Conservation (phyloP, 2,329 filamentous ascomycete species). For the Fusarium vanettenii region DNA sequence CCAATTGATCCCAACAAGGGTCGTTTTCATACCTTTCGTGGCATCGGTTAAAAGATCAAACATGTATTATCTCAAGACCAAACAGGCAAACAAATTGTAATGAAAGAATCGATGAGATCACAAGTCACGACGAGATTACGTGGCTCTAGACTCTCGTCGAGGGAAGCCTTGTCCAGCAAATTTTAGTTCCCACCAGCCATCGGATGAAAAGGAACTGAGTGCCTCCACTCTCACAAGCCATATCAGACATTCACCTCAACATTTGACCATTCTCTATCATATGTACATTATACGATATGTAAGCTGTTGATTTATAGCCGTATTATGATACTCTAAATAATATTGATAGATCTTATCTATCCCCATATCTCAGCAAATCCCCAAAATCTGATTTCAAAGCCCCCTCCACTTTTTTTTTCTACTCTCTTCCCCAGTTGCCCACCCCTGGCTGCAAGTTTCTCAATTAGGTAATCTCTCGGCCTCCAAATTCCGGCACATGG, state of each 20-base stretch:
- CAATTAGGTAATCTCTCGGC: conserved; percentile 24
- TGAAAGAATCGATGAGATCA: neutral
- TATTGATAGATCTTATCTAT: neutral
- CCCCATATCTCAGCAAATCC: conserved; percentile 23
- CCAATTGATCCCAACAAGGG: neutral
- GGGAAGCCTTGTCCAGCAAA: neutral
- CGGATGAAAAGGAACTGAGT: neutral
- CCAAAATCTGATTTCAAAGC: conserved; percentile 36
- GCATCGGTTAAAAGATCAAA: conserved; percentile 11
- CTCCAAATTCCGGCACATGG: conserved; percentile 15
- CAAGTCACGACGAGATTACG: neutral
- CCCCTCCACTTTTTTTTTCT: conserved; percentile 30
- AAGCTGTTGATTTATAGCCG: neutral
- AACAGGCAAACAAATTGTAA: neutral
- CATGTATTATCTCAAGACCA: neutral
- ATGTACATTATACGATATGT: neutral
- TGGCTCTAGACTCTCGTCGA: neutral
- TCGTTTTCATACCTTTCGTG: conserved; percentile 24
- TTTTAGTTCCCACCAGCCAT: neutral
- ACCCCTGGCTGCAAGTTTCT: neutral
- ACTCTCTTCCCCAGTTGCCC: neutral
- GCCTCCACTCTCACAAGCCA: neutral
- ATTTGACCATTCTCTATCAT: no score
- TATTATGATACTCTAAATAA: neutral
- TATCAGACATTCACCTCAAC: no score